These are phyloP conservation scores for Mariannaea sp. DNA, from an alignment of 2,329 filamentous ascomycete species.

Conservation along the genomic window DNA sequence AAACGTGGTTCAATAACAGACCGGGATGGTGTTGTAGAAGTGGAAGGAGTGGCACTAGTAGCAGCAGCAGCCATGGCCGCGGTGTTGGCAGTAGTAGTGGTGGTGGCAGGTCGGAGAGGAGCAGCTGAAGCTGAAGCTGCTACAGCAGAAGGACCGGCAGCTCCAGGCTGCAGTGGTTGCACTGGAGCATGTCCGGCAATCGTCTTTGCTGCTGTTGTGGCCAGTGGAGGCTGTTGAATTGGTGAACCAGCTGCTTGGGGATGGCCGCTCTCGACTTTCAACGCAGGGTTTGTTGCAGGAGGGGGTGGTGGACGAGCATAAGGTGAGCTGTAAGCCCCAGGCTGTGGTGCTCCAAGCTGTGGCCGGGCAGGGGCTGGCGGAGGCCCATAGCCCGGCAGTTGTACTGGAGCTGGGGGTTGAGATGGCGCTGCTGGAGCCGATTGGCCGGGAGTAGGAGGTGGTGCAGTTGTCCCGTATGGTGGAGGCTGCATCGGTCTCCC, in stretches of 20 bases:
- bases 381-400: constrained; percentile 43
- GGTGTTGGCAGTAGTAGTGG: constrained; percentile 32
- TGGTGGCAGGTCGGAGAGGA: constrained; percentile 32
- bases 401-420: constrained; percentile 43
- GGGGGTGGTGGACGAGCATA: constrained; percentile 45
- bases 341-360: constrained; percentile 40
- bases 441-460: constrained; percentile 38
- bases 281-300: constrained; percentile 27
- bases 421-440: constrained; percentile 31
- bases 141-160: constrained; percentile 29
- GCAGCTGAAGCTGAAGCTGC: constrained; percentile 20
- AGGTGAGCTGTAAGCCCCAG: constrained; percentile 45
- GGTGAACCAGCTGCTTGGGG: constrained; percentile 15
- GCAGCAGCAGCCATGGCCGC: too few relatives aligned
- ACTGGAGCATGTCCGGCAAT: constrained; percentile 24
- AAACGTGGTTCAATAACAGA: constrained; percentile 52
- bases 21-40: constrained; percentile 35
- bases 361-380: constrained; percentile 44
- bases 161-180: constrained; percentile 16
- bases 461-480: constrained; percentile 37
- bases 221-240: constrained; percentile 20
- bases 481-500: constrained; percentile 35
- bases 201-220: constrained; percentile 25
- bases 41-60: constrained; percentile 33
- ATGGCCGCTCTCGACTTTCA: constrained; percentile 41